Evolutionary conservation across 2,329 filamentous ascomycete genomes (phyloP), one percentile per base, ranked within the genome.

Genomic region (Microcyclosporella mali): DNA sequence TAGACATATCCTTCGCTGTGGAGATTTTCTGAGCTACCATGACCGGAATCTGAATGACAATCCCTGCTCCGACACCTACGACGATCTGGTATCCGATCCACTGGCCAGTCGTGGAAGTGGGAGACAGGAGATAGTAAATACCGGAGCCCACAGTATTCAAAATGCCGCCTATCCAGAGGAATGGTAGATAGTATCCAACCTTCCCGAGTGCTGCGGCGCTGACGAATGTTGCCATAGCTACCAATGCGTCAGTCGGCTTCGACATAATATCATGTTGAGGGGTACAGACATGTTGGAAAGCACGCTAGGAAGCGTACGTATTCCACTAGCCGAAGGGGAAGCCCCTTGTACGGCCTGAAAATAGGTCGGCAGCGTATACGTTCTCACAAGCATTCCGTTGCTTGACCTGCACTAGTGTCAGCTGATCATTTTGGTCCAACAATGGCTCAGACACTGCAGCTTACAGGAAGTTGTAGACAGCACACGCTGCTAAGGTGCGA

Each of bases 31-130:
- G 66, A 7, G 56, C 62, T 16, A 60, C 59, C 21, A 68, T 65
- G 42, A 69, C 63, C 8, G 63, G 62, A 15, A 67, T 56, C 32
- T 70, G 65, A 11, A 68, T 55, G 12, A 53, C 53, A 11, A 67
- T 46, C 3, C 71, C 72, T 7, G 67, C 55, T 1, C 70, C 69
- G 2, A 65, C 57, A 17, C 70, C 72, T 2, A 61, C 47, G 3
- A 74, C 43, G 3, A 69, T 56, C 40, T 74, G 68, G 52, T 68
- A 74, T 3, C 70, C 71, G 15, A 73, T 65, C 70, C 70, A 74
- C 21, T 63, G 58, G 3, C 51, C 57, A 1, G 58, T 56, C 0
- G 63, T 49, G 3, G 70, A 66, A 29, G 50, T 46, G 1, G 64
- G 51, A 15, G 62, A 56, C 1, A 71, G 58, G 0, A 65, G 69